Evolutionary conservation across 148 eudicot genomes (phyloP), one percentile per base, ranked within the genome.

Genomic region (Rhododendron griersonianum): DNA sequence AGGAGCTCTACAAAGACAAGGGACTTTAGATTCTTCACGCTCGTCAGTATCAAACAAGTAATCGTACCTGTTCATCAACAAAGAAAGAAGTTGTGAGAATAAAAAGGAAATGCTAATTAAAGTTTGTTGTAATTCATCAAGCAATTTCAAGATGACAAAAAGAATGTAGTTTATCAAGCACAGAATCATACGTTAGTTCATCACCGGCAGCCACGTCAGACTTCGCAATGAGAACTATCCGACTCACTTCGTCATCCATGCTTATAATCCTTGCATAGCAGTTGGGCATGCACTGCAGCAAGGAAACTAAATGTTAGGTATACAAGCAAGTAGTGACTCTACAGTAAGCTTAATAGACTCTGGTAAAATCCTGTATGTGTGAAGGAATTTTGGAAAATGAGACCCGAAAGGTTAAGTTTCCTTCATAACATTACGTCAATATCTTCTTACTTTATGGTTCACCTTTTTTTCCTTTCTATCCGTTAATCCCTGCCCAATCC

Each of bases 241-340:
- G 92, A 88, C 95, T 97, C 88, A 93, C 91, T 28, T 94, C 92
- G 37, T 92, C 86, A 75, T 93, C 93, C 88, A 92, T 86, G 47
- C 93, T 92, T 91, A 96, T 87, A 67, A 97, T 97, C 92, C 99
- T 93, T 57, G 99, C 96, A 85, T 94, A 95, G 89, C 99, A 97
- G 85, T 94, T 97, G 78, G 99, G 98, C 99, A 92, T 93, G 91
- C 99, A 97, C 99, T 97, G 95, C 86, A 84, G 30, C 61, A 84
- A 85, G 61, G 63, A 44, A 82, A 76, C 5, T 59, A 55, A 55
- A 81, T 44, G 83, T 85, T 11, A 21, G 21, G 48, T 33, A 33
- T 11, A 39, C 55, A 45, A 35, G 50, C 25, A n/a, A 84, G 7
- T 19, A 50, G 50, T 65, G 59, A 73, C 28, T 19, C 16, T 39